Conservation (phyloP, 345 rosid genomes). For the Pugionium dolabratum region DNA sequence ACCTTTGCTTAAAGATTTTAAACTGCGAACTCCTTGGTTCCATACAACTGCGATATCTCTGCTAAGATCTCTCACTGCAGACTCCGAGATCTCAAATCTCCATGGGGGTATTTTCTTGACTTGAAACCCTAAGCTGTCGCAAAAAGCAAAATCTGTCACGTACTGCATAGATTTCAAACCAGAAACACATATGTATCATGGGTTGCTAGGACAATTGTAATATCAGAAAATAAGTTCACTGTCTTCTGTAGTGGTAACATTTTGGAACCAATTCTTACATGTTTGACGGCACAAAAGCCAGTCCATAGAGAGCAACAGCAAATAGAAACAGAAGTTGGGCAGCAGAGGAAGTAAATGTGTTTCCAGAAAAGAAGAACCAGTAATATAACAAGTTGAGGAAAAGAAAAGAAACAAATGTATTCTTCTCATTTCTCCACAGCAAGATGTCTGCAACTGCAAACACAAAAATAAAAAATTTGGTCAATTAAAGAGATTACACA, state of each 20-base stretch:
- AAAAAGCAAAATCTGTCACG: conserved; percentile 29
- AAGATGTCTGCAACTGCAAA: conserved; percentile 80
- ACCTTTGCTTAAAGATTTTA: conserved; percentile 57
- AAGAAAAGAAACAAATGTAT: conserved; percentile 64
- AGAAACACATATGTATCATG: conserved; percentile 11
- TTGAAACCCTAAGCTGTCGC: conserved; percentile 58
- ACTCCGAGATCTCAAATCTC: conserved; percentile 59
- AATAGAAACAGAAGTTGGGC: conserved; percentile 64
- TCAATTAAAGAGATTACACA: background rate
- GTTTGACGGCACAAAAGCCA: conserved; percentile 52
- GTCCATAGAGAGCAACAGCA: conserved; percentile 54
- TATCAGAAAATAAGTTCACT: conserved; percentile 4
- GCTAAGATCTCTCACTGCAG: conserved; percentile 49
- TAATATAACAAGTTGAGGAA: conserved; percentile 53
- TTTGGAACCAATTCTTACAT: conserved; percentile 54
- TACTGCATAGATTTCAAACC: conserved; percentile 16
- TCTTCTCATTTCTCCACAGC: conserved; percentile 94
- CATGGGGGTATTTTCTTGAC: conserved; percentile 50
- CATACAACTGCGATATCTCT: conserved; percentile 48
- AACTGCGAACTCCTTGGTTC: conserved; percentile 50
- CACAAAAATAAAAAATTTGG: conserved; percentile 27
- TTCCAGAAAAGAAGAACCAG: conserved; percentile 81
- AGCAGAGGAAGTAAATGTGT: conserved; percentile 66
- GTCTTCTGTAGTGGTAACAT: conserved; percentile 8
- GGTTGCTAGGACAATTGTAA: conserved; percentile 1